Evolutionary conservation across 768 basidiomycete genomes (phyloP).

Genomic region (Fomitopsis serialis): DNA sequence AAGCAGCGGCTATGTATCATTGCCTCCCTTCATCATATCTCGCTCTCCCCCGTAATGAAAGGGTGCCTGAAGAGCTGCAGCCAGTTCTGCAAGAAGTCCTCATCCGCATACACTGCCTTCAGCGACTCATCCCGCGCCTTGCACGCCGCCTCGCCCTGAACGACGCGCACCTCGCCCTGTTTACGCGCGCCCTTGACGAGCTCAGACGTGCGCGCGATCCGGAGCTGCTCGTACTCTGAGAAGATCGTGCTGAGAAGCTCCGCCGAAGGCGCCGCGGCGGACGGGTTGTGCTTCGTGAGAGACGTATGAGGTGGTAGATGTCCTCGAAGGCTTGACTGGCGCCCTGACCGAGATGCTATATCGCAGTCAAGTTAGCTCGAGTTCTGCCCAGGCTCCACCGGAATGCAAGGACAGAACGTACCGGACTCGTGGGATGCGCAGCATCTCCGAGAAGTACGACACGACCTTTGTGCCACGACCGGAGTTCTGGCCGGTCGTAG

Average conservation of each 20-base stretch:
- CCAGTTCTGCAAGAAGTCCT: neutral
- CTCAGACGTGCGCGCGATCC: slow-evolving; percentile 30
- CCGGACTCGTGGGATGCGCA: slow-evolving; percentile 42
- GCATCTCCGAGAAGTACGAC: slow-evolving; percentile 41
- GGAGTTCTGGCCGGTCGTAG: slow-evolving; percentile 38
- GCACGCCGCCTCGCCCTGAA: slow-evolving; percentile 27
- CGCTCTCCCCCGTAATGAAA: neutral
- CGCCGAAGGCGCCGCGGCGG: slow-evolving; percentile 20
- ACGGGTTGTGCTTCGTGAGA: slow-evolving; percentile 29
- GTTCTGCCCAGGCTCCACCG: no score
- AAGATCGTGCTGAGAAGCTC: slow-evolving; percentile 27
- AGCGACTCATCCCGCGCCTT: slow-evolving; percentile 23
- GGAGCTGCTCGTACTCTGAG: slow-evolving; percentile 27
- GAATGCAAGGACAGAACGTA: slow-evolving; percentile 16
- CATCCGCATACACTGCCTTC: slow-evolving; percentile 10
- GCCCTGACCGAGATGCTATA: slow-evolving; percentile 41
- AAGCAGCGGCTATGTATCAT: no score
- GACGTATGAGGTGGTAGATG: slow-evolving; percentile 28
- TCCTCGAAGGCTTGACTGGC: slow-evolving; percentile 43
- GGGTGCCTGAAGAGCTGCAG: neutral
- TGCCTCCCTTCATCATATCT: neutral
- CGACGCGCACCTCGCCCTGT: slow-evolving; percentile 30
- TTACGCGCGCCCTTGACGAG: slow-evolving; percentile 31
- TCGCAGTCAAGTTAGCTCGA: no score
- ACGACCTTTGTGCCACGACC: slow-evolving; percentile 35